phyloP scores from a whole-genome alignment of 1,139 yeast genomes.

The Candida anutae region DNA sequence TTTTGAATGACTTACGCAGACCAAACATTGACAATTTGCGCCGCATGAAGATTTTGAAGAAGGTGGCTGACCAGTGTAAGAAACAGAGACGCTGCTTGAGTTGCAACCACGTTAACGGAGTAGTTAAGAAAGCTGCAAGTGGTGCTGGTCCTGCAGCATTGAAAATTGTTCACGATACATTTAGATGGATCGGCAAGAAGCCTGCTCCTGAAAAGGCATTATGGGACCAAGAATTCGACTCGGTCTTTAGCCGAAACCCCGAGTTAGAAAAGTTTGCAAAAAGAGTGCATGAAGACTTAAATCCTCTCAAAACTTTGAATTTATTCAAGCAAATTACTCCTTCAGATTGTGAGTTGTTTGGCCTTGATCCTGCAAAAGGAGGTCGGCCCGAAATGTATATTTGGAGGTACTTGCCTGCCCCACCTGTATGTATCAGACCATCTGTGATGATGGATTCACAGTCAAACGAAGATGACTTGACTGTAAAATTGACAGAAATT shows the following conservation, averaged over 20 bases:
- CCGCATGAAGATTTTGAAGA: conserved; percentile 81
- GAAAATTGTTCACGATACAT: conserved; percentile 92
- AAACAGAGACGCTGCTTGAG: conserved; percentile 86
- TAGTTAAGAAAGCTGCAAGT: conserved; percentile 92
- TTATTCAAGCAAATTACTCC: conserved; percentile 81
- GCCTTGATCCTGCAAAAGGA: conserved; percentile 78
- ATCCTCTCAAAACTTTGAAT: conserved; percentile 83
- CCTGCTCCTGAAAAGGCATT: conserved; percentile 73
- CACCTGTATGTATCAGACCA: conserved; percentile 98
- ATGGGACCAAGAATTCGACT: conserved; percentile 83
- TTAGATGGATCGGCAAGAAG: conserved; percentile 92
- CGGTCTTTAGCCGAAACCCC: conserved; percentile 63
- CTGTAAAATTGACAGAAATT: conserved; percentile 91
- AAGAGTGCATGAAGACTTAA: conserved; percentile 87
- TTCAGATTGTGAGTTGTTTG: conserved; percentile 84
- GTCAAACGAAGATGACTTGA: conserved; percentile 93
- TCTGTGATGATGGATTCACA: conserved; percentile 93
- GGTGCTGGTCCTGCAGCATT: conserved; percentile 90
- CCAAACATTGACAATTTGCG: conserved; percentile 89
- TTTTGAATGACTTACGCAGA: conserved; percentile 67
- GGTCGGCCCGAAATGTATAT: conserved; percentile 96
- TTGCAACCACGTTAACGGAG: conserved; percentile 90
- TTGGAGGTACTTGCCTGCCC: conserved; percentile 97
- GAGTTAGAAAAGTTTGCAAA: conserved; percentile 84
- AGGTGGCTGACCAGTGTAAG: conserved; percentile 84